phyloP scores from a whole-genome alignment of 2,329 filamentous ascomycete species.

The Emericellopsis atlantica region DNA sequence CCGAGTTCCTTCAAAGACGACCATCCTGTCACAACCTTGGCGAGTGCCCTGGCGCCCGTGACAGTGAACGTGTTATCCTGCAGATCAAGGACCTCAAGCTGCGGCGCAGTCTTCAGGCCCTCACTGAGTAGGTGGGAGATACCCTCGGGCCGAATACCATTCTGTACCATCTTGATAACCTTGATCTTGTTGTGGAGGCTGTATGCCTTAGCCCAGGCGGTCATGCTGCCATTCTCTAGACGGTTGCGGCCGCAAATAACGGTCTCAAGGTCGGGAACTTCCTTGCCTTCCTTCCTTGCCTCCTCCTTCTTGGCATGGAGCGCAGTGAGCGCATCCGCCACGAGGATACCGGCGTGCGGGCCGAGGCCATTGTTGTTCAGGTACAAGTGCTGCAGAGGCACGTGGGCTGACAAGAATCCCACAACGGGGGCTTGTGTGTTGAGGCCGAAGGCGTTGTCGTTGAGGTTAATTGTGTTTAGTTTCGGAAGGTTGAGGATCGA shows the following conservation, averaged over 20 bases:
- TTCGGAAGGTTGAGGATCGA: conserved; percentile 76
- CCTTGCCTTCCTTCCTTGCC: conserved; percentile 56
- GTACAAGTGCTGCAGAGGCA: conserved; percentile 84
- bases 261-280: conserved; percentile 81
- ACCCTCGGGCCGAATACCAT: conserved; percentile 90
- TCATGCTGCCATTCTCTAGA: conserved; percentile 92
- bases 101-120: conserved; percentile 59
- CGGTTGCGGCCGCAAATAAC: conserved; percentile 93
- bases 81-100: conserved; percentile 69
- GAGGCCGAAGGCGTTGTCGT: conserved; percentile 95
- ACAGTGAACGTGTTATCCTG: conserved; percentile 97
- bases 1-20: conserved; percentile 67
- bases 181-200: conserved; percentile 71
- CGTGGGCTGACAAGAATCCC: conserved; percentile 78
- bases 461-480: conserved; percentile 85
- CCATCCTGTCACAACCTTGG: conserved; percentile 65
- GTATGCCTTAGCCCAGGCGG: conserved; percentile 82
- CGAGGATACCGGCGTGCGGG: conserved; percentile 75
- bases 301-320: conserved; percentile 77
- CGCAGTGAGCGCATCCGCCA: conserved; percentile 75
- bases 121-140: conserved; percentile 70
- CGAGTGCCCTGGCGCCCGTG: conserved; percentile 65
- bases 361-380: conserved; percentile 98
- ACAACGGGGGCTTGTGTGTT: conserved; percentile 90
- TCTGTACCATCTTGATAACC: conserved; percentile 94